These are phyloP conservation scores for Pseudisothecium myosuroides DNA, from an alignment of 225 moss, liverwort and hornwort genomes.

Conservation along the genomic window DNA sequence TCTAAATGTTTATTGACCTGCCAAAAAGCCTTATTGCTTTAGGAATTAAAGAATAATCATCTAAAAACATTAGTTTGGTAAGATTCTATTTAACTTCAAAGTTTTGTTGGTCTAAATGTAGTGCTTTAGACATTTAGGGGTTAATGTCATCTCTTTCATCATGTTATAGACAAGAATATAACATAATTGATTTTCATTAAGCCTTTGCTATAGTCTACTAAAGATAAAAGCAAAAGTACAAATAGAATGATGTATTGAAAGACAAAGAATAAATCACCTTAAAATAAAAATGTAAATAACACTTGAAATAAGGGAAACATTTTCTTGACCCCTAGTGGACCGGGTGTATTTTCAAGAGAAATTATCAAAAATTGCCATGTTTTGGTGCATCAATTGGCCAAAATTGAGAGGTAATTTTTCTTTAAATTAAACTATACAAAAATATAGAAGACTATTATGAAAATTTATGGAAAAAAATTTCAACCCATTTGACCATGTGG, in stretches of 20 bases:
- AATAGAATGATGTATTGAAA: not conserved
- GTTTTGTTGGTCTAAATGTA: not conserved
- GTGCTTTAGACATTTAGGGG: no score
- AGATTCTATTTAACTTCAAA: not conserved
- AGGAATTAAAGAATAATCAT: accelerated
- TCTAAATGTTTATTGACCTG: accelerated
- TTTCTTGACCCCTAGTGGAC: no score
- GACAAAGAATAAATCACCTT: not conserved
- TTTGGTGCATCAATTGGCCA: not conserved
- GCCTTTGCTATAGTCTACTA: no score
- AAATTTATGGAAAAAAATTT: not conserved
- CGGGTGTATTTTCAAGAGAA: accelerated
- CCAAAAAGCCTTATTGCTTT: no score
- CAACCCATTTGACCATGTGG: not conserved
- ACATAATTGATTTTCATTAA: not conserved
- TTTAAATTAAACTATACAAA: accelerated
- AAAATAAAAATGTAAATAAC: not conserved
- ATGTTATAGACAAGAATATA: not conserved
- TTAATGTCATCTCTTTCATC: not conserved
- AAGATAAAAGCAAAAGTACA: not conserved
- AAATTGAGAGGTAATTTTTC: not conserved
- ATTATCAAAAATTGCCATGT: not conserved
- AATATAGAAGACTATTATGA: not conserved
- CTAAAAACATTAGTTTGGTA: not conserved
- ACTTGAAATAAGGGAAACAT: not conserved